A percentile compares a stretch with the other conserved stretches of the same genome.
phyloP scores from a whole-genome alignment of 2,329 filamentous ascomycete genomes.

The Atkinsonella hypoxylon region DNA sequence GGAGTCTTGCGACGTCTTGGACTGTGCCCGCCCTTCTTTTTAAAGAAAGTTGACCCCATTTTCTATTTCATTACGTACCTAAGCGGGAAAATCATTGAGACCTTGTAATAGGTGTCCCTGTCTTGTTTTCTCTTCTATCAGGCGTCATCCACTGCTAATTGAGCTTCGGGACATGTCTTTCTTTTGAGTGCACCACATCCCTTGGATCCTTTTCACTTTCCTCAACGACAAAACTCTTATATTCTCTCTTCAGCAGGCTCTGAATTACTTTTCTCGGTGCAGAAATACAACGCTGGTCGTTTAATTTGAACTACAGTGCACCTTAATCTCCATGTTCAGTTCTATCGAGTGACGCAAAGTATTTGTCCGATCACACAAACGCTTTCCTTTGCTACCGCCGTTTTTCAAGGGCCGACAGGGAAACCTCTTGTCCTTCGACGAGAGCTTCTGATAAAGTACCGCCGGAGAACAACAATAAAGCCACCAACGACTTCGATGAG shows the following conservation, averaged over 20 bases:
- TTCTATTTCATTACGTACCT: no score
- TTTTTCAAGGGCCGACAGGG: not conserved
- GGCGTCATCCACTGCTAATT: not conserved
- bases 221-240: not conserved
- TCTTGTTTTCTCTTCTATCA: not conserved
- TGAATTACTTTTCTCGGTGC: not conserved
- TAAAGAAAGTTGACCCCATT: not conserved
- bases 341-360: not conserved
- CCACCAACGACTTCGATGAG: constrained; percentile 13
- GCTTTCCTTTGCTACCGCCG: not conserved
- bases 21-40: not conserved
- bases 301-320: not conserved
- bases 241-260: constrained; percentile 6
- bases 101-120: not conserved
- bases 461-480: constrained; percentile 6
- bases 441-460: not conserved
- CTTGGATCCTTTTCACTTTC: not conserved
- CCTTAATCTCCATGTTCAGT: not conserved
- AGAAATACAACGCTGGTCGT: not conserved
- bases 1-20: not conserved
- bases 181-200: not conserved
- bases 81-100: not conserved
- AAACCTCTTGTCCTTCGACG: not conserved
- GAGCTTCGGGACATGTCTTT: not conserved
- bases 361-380: not conserved